Evolutionary conservation across 176 grass and related monocot genomes (phyloP).

Genomic region (Ampelocalamus luodianensis): DNA sequence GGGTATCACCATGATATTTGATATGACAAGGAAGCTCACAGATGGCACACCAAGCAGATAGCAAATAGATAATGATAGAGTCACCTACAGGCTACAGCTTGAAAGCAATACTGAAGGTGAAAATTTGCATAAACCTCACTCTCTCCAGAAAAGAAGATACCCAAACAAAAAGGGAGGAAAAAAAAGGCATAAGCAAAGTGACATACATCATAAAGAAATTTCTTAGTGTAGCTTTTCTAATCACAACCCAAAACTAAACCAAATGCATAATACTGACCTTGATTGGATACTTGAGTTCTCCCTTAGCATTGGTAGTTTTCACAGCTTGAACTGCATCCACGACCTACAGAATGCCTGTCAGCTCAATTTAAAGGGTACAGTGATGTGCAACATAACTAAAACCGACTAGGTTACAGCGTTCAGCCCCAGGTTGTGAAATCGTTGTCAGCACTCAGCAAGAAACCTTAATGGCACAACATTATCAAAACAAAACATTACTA

Average conservation of each 20-base stretch:
- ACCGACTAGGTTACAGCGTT: background rate
- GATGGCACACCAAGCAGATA: background rate
- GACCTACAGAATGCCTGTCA: conserved; percentile 58
- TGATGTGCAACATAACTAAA: background rate
- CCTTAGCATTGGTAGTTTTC: conserved; percentile 84
- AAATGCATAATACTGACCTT: conserved; percentile 59
- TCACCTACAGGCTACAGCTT: background rate
- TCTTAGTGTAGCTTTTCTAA: background rate
- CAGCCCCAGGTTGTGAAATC: background rate
- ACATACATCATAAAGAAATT: background rate
- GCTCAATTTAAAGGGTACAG: background rate
- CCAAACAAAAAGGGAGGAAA: background rate
- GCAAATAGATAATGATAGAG: background rate
- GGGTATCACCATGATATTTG: background rate
- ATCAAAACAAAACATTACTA: background rate
- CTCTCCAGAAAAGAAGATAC: background rate
- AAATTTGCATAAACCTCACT: background rate
- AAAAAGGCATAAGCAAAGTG: background rate
- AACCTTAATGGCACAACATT: conserved; percentile 21
- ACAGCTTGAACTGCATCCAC: conserved; percentile 92
- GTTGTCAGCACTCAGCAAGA: background rate
- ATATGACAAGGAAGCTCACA: background rate
- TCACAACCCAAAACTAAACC: background rate
- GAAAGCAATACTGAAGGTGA: background rate
- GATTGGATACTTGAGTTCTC: conserved; percentile 92